Conservation (phyloP, 495 filamentous ascomycete species). For the Aspergillus wentii region DNA sequence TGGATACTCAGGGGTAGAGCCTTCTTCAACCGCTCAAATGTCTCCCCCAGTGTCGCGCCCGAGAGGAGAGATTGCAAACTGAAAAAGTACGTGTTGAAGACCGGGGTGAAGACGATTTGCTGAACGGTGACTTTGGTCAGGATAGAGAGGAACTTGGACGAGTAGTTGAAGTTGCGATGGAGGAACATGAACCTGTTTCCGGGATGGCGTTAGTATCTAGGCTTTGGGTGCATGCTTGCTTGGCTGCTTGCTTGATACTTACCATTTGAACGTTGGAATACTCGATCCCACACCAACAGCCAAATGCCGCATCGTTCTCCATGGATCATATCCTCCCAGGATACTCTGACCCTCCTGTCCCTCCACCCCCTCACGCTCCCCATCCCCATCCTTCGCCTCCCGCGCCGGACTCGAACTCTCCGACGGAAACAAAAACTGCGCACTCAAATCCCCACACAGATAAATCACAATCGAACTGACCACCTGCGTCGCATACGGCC, state of each 20-base stretch:
- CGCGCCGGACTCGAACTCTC: constrained; percentile 5
- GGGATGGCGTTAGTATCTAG: constrained; percentile 6
- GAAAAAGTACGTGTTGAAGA: constrained; percentile 93
- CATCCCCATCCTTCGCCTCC: constrained; percentile 6
- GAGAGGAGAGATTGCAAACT: constrained; percentile 66
- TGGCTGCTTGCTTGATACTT: constrained; percentile 2
- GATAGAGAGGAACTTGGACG: constrained; percentile 64
- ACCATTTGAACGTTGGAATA: constrained; percentile 82
- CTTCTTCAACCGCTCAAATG: constrained; percentile 62
- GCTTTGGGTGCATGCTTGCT: neutral
- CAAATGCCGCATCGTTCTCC: constrained; percentile 64
- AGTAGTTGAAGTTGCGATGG: constrained; percentile 73
- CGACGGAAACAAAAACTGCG: constrained; percentile 55
- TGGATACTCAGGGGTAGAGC: constrained; percentile 72
- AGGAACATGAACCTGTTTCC: constrained; percentile 71
- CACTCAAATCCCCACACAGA: constrained; percentile 71
- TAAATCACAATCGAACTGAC: constrained; percentile 72
- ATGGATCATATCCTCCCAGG: constrained; percentile 65
- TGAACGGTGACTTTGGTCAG: constrained; percentile 74
- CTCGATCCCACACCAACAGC: constrained; percentile 65
- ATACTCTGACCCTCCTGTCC: constrained; percentile 24
- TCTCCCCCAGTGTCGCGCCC: constrained; percentile 53
- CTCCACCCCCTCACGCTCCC: neutral
- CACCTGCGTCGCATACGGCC: constrained; percentile 76
- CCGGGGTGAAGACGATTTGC: constrained; percentile 75